phyloP scores from a whole-genome alignment of 805 yeast genomes.

The Yamadazyma nakazawae region DNA sequence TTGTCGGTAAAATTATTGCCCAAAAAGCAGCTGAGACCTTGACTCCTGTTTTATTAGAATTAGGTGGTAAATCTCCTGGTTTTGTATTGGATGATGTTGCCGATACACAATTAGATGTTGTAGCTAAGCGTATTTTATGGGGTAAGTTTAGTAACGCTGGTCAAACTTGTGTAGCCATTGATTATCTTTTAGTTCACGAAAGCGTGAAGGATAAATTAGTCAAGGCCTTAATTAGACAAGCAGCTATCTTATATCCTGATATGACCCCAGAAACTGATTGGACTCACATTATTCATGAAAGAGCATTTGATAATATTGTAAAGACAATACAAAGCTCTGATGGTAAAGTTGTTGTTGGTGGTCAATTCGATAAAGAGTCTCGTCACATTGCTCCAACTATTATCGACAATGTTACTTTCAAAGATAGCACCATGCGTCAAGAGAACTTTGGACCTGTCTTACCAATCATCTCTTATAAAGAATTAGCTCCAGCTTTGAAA shows the following conservation, averaged over 20 bases:
- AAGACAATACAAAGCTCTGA: conserved; percentile 44
- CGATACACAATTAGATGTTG: conserved; percentile 38
- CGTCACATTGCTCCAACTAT: conserved; percentile 72
- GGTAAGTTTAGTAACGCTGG: conserved; percentile 81
- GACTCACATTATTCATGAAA: conserved; percentile 60
- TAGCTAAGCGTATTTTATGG: conserved; percentile 67
- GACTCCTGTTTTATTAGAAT: conserved; percentile 77
- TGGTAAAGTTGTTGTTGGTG: conserved; percentile 53
- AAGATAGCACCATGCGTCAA: conserved; percentile 67
- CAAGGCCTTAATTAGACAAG: conserved; percentile 34
- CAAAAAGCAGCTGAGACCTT: conserved; percentile 78
- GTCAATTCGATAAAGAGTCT: conserved; percentile 33
- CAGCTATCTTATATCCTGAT: conserved; percentile 44
- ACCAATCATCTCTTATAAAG: conserved; percentile 60
- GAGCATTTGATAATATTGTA: conserved; percentile 48
- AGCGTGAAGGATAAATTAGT: conserved; percentile 52
- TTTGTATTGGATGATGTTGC: conserved; percentile 54
- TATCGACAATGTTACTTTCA: conserved; percentile 57
- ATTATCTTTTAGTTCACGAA: conserved; percentile 70
- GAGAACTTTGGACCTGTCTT: conserved; percentile 86
- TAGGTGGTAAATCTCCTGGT: conserved; percentile 92
- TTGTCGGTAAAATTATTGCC: conserved; percentile 75
- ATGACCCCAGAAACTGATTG: conserved; percentile 27
- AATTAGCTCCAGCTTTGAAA: conserved; percentile 43
- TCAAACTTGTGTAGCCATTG: conserved; percentile 89